Conservation (phyloP, 139 green algal species). For the Ostreobium quekettii region DNA sequence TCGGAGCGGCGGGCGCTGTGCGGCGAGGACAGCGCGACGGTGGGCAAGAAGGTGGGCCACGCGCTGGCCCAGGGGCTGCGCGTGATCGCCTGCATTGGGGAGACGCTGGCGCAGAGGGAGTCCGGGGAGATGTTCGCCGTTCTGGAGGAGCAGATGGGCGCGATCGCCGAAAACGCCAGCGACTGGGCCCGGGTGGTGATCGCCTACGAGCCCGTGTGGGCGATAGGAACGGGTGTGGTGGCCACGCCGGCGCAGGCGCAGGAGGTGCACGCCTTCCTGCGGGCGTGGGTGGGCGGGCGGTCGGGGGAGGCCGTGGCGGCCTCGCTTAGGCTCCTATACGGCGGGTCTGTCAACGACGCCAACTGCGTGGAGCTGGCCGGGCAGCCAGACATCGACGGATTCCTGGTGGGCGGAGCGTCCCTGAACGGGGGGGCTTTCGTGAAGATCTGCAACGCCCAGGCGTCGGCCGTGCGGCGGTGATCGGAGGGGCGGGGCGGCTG, state of each 20-base stretch:
- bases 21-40: constrained; percentile 78
- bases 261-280: constrained; percentile 82
- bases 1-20: constrained; percentile 79
- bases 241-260: constrained; percentile 83
- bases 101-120: constrained; percentile 92
- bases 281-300: constrained; percentile 64
- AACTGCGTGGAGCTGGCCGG: constrained; percentile 75
- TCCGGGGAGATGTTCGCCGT: constrained; percentile 52
- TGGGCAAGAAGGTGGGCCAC: constrained; percentile 83
- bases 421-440: constrained; percentile 82
- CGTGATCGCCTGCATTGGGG: constrained; percentile 96
- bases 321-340: constrained; percentile 75
- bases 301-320: constrained; percentile 47
- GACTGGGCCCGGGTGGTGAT: constrained; percentile 90
- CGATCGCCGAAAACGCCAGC: constrained; percentile 43
- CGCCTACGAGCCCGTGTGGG: constrained; percentile 98
- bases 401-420: constrained; percentile 94
- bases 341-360: constrained; percentile 74
- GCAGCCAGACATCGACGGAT: constrained; percentile 90
- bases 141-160: constrained; percentile 65
- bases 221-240: constrained; percentile 78
- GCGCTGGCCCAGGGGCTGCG: constrained; percentile 74
- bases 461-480: too few species aligned
- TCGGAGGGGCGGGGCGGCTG: too few species aligned
- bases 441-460: constrained; percentile 67